Conservation (phyloP, 352 stramenopile species). For the Pythium phragmitis region DNA sequence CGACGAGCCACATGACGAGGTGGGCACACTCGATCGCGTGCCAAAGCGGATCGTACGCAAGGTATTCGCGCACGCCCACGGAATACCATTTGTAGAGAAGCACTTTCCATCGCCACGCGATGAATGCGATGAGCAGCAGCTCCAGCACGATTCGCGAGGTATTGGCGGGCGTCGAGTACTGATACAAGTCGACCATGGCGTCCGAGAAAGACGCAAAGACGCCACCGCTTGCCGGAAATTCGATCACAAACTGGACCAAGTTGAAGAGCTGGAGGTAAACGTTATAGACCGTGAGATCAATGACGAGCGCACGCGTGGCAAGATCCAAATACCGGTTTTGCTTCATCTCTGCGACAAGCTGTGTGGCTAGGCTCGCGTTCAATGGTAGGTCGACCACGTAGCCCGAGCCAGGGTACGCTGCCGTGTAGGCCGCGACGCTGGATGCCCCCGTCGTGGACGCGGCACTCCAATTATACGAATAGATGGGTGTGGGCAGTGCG, state of each 20-base stretch:
- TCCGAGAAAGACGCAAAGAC: slow-evolving; percentile 48
- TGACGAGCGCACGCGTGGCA: slow-evolving; percentile 53
- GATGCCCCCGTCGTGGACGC: slow-evolving; percentile 24
- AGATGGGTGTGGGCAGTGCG: slow-evolving; percentile 35
- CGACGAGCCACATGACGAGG: slow-evolving; percentile 42
- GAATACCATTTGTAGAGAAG: slow-evolving; percentile 37
- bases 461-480: slow-evolving; percentile 59
- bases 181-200: slow-evolving; percentile 45
- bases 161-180: slow-evolving; percentile 41
- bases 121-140: slow-evolving; percentile 42
- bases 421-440: slow-evolving; percentile 33
- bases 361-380: slow-evolving; percentile 32
- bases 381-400: slow-evolving; percentile 59
- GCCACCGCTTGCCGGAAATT: slow-evolving; percentile 64
- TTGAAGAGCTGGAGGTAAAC: slow-evolving; percentile 67
- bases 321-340: slow-evolving; percentile 54
- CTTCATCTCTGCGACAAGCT: slow-evolving; percentile 34
- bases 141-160: slow-evolving; percentile 49
- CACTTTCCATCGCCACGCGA: slow-evolving; percentile 40
- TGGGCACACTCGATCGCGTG: slow-evolving; percentile 40
- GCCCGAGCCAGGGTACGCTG: slow-evolving; percentile 47
- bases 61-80: slow-evolving; percentile 29
- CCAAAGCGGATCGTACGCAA: slow-evolving; percentile 38
- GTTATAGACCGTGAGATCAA: slow-evolving; percentile 70
- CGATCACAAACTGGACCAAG: slow-evolving; percentile 51